Base-by-base conservation (phyloP, 495 filamentous ascomycete genomes). In the Penicillium cataractarum region DNA sequence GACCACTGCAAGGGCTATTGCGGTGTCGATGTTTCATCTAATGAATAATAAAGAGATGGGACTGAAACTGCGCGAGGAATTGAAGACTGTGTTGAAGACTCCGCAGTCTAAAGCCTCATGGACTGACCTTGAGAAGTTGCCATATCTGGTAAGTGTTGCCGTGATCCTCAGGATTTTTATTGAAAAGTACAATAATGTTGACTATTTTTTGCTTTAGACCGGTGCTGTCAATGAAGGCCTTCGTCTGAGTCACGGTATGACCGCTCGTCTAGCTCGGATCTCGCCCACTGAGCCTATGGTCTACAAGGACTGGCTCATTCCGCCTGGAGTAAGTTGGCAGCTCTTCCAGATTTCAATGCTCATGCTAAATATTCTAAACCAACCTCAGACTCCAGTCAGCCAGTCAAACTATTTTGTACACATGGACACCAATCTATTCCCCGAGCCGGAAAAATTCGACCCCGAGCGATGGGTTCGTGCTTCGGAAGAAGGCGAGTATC, bases 391-490 rank as follows among this genome's bases (percentile, higher is more conserved):
- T 0, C 76, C 83, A 0, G 73, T 86, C 33, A 79, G 78, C 54
- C 82, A 81, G 69, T 78, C 78, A 8, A 70, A 75, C 12, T 78
- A 76, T 63, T 76, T 81, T 58, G 71, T 82, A 9, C 82, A 85
- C 62, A 75, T 72, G 54, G 70, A 84, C 60, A 62, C 79, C 31
- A 67, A 63, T 3, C 55, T 84, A 12, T 86, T 84, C 60, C 80
- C 82, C 0, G 64, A 82, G 1, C 76, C 82, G 1, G 63, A 78
- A 4, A 67, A 61, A 13, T 85, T 83, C 63, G 58, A 73, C 15
- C 85, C 85, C 0, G 76, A 82, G 21, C 76, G 84, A 24, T 88
- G 82, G 81, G 66, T 84, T 24, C 61, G 66, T 8, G 68, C 72
- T 5, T 51, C 56, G 12, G 64, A 67, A 10, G 48, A 62, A 17